phyloP scores from a whole-genome alignment of 75 land plant species.

The Pinus albicaulis region DNA sequence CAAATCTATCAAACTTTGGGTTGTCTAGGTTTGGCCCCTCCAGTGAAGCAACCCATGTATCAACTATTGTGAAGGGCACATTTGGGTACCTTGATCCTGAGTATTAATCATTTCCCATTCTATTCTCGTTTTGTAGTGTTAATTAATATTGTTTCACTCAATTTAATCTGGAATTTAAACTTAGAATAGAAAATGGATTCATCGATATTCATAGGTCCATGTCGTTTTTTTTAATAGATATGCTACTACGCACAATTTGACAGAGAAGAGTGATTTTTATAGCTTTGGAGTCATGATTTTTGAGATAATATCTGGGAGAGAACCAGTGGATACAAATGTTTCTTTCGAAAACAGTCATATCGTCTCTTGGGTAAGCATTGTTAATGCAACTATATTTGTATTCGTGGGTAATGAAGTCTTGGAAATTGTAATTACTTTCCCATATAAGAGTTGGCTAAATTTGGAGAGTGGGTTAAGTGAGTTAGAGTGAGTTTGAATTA shows the following conservation, averaged over 20 bases:
- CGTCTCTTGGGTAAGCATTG: not conserved
- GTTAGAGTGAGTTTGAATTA: too few relatives aligned
- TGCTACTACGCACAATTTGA: slow-evolving; percentile 1
- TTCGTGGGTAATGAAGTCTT: not conserved
- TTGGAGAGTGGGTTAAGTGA: too few relatives aligned
- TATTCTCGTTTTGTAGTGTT: not conserved
- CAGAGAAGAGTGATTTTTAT: slow-evolving; percentile 42
- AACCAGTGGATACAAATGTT: not conserved
- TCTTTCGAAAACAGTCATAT: not conserved
- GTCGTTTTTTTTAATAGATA: slow-evolving; percentile 12
- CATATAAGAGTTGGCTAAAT: too few relatives aligned
- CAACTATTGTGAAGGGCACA: slow-evolving; percentile 43
- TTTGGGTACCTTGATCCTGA: slow-evolving; percentile 66
- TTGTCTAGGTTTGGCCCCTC: too few relatives aligned
- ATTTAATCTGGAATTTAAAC: not conserved
- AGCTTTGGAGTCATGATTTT: slow-evolving; percentile 45
- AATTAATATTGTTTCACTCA: not conserved
- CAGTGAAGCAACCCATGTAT: slow-evolving; percentile 19
- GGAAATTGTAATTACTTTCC: too few relatives aligned
- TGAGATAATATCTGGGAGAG: slow-evolving; percentile 38
- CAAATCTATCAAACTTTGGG: too few relatives aligned
- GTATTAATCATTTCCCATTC: slow-evolving; percentile 18
- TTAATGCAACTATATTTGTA: not conserved
- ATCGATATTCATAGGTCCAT: not conserved
- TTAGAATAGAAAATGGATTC: not conserved